Conservation (phyloP, 2,329 filamentous ascomycete species). For the Kalaharituber pfeilii region DNA sequence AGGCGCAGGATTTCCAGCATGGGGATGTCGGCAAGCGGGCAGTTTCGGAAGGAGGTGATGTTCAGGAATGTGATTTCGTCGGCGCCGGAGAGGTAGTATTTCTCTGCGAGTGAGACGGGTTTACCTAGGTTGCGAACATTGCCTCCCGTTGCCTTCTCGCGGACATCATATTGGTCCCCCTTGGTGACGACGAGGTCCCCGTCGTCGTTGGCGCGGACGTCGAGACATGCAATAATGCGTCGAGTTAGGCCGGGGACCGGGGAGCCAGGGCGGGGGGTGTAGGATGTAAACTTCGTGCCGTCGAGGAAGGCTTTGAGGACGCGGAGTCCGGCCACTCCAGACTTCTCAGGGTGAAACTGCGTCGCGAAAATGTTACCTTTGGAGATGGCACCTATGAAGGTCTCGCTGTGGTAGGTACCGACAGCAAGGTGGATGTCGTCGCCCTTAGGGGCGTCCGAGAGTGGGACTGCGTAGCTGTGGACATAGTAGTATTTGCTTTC, state of each 20-base stretch:
- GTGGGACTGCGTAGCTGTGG: slow-evolving; percentile 78
- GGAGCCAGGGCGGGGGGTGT: slow-evolving; percentile 32
- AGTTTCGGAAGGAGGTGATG: slow-evolving; percentile 95
- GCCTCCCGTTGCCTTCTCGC: slow-evolving; percentile 50
- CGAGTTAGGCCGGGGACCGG: slow-evolving; percentile 89
- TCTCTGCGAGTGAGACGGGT: slow-evolving; percentile 81
- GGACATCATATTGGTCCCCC: slow-evolving; percentile 95
- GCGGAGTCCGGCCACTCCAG: slow-evolving; percentile 69
- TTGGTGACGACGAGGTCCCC: slow-evolving; percentile 96
- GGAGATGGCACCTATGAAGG: slow-evolving; percentile 79
- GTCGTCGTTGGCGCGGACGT: slow-evolving; percentile 83
- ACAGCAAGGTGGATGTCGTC: slow-evolving; percentile 87
- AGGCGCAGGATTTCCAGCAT: slow-evolving; percentile 88
- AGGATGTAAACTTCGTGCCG: slow-evolving; percentile 32
- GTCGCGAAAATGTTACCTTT: slow-evolving; percentile 75
- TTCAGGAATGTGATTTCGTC: slow-evolving; percentile 97
- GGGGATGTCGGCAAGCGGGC: slow-evolving; percentile 73
- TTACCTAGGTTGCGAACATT: slow-evolving; percentile 85
- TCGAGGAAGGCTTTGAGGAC: slow-evolving; percentile 73
- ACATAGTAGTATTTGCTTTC: slow-evolving; percentile 97
- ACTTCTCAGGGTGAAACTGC: slow-evolving; percentile 97
- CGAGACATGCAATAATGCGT: slow-evolving; percentile 85
- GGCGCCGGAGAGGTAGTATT: slow-evolving; percentile 90
- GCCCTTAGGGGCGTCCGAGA: slow-evolving; percentile 41
- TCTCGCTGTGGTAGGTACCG: slow-evolving; percentile 69